Evolutionary conservation across 768 basidiomycete species (phyloP).

Genomic region (Naganishia friedmannii): DNA sequence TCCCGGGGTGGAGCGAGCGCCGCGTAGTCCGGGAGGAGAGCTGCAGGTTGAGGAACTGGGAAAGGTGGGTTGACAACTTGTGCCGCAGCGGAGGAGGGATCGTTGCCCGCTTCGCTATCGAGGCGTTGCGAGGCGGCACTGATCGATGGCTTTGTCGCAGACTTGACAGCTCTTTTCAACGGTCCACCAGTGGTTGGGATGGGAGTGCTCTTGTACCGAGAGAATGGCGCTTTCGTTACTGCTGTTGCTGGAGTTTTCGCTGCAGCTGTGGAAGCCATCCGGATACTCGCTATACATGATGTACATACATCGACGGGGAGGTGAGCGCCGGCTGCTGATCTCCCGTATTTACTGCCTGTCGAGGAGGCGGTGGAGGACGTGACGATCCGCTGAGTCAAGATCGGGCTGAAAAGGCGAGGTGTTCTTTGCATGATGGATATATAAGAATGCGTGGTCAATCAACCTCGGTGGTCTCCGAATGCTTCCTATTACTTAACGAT

Average conservation of each 20-base stretch:
- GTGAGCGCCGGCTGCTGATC: not conserved
- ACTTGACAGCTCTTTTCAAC: not conserved
- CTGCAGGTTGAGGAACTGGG: slow-evolving; percentile 24
- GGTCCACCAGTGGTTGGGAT: not conserved
- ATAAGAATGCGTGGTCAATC: no score
- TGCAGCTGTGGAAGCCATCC: slow-evolving; percentile 6
- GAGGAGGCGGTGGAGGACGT: not conserved
- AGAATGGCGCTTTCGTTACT: not conserved
- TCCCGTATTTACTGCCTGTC: no score
- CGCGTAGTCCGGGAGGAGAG: slow-evolving; percentile 29
- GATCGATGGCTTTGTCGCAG: not conserved
- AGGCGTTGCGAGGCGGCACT: not conserved
- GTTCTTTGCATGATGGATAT: not conserved
- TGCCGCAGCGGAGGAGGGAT: not conserved
- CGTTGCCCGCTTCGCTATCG: not conserved
- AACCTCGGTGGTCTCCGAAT: no score
- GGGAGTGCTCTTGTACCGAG: not conserved
- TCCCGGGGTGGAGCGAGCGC: slow-evolving; percentile 25
- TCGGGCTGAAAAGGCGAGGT: not conserved
- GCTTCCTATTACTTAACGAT: no score
- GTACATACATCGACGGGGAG: not conserved
- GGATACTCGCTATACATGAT: not conserved
- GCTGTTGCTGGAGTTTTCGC: not conserved
- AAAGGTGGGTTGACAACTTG: slow-evolving; percentile 4
- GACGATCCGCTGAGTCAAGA: not conserved